phyloP scores from a whole-genome alignment of 2,329 filamentous ascomycete genomes.

The Exophiala oligosperma region DNA sequence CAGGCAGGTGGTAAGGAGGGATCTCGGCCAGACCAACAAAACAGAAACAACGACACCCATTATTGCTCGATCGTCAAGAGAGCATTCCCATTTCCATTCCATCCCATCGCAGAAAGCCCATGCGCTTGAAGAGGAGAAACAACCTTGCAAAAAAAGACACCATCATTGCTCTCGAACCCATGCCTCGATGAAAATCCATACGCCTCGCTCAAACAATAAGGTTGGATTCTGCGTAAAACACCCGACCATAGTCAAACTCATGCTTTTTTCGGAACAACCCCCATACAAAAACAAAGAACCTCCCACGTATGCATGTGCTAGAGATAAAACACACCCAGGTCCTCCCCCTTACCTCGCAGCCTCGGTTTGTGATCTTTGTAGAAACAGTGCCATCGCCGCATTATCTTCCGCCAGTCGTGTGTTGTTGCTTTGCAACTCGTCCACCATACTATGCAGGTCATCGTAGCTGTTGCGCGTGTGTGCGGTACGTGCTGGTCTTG shows the following conservation, averaged over 20 bases:
- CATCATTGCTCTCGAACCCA: background rate
- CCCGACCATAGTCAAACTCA: background rate
- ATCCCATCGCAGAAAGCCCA: background rate
- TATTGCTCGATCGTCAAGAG: background rate
- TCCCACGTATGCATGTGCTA: background rate
- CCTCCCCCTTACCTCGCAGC: constrained; percentile 15
- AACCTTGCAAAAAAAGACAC: background rate
- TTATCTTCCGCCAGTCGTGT: constrained; percentile 12
- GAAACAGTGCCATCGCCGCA: constrained; percentile 9
- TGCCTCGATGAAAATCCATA: background rate
- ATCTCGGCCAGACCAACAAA: background rate
- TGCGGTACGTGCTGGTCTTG: background rate
- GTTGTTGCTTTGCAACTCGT: constrained; percentile 17
- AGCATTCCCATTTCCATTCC: background rate
- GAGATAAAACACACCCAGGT: background rate
- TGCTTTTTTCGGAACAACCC: background rate
- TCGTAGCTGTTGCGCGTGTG: constrained; percentile 2
- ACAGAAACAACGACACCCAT: background rate
- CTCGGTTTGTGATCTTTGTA: constrained; percentile 22
- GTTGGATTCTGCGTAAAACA: background rate
- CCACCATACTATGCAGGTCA: constrained; percentile 8
- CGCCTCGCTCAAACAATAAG: constrained; percentile 3
- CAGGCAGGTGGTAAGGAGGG: no score
- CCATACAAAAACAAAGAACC: background rate
- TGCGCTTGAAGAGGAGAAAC: no score